Conservation (phyloP, 2,329 filamentous ascomycete genomes). For the Neopestalotiopsis clavispora region DNA sequence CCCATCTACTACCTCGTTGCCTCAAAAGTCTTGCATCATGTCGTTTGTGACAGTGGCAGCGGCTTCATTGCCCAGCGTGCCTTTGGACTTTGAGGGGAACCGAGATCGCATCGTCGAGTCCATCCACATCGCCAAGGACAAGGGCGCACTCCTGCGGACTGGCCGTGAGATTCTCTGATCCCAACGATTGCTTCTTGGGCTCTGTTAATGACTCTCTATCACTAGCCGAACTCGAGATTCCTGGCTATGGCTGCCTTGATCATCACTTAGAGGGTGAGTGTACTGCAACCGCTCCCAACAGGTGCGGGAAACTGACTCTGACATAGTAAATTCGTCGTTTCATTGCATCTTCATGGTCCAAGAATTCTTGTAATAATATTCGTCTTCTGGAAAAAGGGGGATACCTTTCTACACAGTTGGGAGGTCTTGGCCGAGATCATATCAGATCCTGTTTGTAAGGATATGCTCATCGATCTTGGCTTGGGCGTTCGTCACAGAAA, state of each 20-base stretch:
- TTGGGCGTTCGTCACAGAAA: slow-evolving; percentile 67
- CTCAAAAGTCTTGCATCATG: neutral
- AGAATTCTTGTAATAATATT: neutral
- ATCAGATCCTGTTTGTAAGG: slow-evolving; percentile 61
- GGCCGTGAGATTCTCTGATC: slow-evolving; percentile 52
- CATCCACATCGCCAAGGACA: slow-evolving; percentile 59
- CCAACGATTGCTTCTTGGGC: neutral
- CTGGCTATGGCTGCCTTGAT: slow-evolving; percentile 71
- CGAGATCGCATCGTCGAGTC: slow-evolving; percentile 64
- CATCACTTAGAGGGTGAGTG: slow-evolving; percentile 59
- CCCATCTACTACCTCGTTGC: no score
- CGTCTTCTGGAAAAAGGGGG: slow-evolving; percentile 29
- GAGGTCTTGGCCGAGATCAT: slow-evolving; percentile 68
- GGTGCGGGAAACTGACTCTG: neutral
- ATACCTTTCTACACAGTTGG: slow-evolving; percentile 63
- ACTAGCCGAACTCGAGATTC: neutral
- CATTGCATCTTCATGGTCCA: neutral
- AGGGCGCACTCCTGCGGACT: slow-evolving; percentile 64
- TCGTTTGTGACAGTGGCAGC: slow-evolving; percentile 2
- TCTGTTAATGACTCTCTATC: neutral
- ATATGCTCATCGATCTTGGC: slow-evolving; percentile 69
- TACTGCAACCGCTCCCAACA: neutral
- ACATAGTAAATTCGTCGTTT: neutral
- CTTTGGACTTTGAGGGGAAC: slow-evolving; percentile 54
- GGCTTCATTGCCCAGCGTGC: slow-evolving; percentile 1